Percentiles rank a stretch among this genome's conserved stretches.
phyloP scores from a whole-genome alignment of 2,329 filamentous ascomycete genomes.

The Aspergillus awamori region DNA sequence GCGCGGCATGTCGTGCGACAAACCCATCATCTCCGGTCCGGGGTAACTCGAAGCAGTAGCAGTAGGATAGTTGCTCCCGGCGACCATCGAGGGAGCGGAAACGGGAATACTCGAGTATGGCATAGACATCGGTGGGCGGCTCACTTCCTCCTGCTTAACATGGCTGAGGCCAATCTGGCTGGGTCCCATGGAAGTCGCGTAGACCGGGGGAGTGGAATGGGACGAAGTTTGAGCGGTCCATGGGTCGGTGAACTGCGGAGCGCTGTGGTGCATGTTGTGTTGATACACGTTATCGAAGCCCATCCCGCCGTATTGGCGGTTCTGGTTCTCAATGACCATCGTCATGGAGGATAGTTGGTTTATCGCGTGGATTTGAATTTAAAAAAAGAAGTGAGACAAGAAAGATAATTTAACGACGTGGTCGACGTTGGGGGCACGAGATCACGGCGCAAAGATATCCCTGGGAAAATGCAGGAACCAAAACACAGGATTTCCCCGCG shows the following conservation, averaged over 20 bases:
- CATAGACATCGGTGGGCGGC: constrained; percentile 65
- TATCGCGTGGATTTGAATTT: constrained; percentile 1
- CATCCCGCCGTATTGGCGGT: constrained; percentile 77
- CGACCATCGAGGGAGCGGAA: constrained; percentile 70
- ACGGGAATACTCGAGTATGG: constrained; percentile 73
- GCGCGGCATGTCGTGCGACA: constrained; percentile 76
- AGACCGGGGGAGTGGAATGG: constrained; percentile 65
- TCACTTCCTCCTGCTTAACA: constrained; percentile 59
- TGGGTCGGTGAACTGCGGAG: constrained; percentile 84
- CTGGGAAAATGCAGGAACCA: constrained; percentile 4
- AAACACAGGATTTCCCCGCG: constrained; percentile 10
- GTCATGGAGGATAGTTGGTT: constrained; percentile 67
- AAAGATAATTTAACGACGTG: constrained; percentile 7
- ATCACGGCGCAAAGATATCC: constrained; percentile 6
- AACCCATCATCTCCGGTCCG: constrained; percentile 68
- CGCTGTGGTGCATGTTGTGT: constrained; percentile 63
- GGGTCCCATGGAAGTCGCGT: constrained; percentile 62
- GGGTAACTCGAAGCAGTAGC: constrained; percentile 58
- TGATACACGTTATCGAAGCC: constrained; percentile 78
- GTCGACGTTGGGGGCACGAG: constrained; percentile 7
- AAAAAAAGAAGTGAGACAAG: neutral
- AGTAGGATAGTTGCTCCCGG: constrained; percentile 67
- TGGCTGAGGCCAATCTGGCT: constrained; percentile 60
- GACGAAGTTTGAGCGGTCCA: constrained; percentile 65
- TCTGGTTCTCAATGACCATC: constrained; percentile 91